Base-by-base conservation (phyloP, 75 land plant genomes). In the Pseudotsuga menziesii region DNA sequence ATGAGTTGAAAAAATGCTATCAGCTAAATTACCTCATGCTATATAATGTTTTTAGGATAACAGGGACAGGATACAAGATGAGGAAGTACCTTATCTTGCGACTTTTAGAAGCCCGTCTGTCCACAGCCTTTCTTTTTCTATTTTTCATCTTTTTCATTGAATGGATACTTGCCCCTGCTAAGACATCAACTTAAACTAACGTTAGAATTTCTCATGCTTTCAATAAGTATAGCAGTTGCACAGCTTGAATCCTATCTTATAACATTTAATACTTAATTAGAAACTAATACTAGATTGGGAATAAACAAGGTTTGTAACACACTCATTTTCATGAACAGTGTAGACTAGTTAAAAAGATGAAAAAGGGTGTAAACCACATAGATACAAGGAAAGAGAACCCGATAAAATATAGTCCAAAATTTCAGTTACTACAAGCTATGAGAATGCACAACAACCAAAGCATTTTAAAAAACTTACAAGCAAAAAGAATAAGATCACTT, bases 21-120 rank as follows among this genome's bases (percentile, higher is more conserved):
- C 44, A 29, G 22, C 66, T 55, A 8, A 57, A 71, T 17, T 29
- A 67, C 14, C 62, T 57, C 20, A 72, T 56, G 27, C 12, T 23
- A 61, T 19, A 64, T 69, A 76, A 81, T 60, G 29, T 36, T 75
- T 76, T 4, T 72, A 44, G 35, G 22, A 71, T 20, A 60, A 60
- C 20, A 20, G n/a, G 44, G 26, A 69, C 27, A 4, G 3, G 11
- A 48, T 11, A 64, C 22, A 55, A n/a, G 16, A 35, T 35, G 39
- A 22, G 56, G 4, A 48, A 26, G 41, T 61, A 94, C 99, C 99
- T 88, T 64, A 94, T 94, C 79, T 94, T 97, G 44, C 99, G 91
- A 64, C 95, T 91, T 83, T 97, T 97, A 32, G 99, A 97, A 71
- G 99, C 99, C 55, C 95, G 91, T 29, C 98, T 89, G 83, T 97